Evolutionary conservation across 2,329 filamentous ascomycete species (phyloP).

Genomic region (Sarocladium oryzae): DNA sequence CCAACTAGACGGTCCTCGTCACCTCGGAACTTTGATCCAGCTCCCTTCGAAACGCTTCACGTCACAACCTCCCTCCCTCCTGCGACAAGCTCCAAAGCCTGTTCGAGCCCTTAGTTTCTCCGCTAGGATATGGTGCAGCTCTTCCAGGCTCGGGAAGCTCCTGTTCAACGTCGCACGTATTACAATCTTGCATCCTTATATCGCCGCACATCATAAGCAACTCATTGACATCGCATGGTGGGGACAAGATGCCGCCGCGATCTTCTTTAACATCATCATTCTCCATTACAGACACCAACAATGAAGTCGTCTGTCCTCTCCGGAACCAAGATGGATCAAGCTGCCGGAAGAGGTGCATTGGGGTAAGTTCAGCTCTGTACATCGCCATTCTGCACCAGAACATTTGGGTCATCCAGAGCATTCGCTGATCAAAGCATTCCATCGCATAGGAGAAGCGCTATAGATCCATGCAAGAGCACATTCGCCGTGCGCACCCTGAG

Average conservation of each 20-base stretch:
- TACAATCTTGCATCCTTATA: too few relatives aligned
- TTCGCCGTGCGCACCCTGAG: slow-evolving; percentile 91
- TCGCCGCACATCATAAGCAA: background rate
- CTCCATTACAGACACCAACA: slow-evolving; percentile 84
- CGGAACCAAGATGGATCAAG: slow-evolving; percentile 93
- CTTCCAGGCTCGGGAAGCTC: background rate
- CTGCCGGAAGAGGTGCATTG: slow-evolving; percentile 95
- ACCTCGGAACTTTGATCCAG: background rate
- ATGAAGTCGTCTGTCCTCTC: slow-evolving; percentile 94
- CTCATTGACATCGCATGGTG: slow-evolving; percentile 39
- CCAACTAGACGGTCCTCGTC: background rate
- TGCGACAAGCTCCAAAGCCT: background rate
- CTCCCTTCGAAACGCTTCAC: slow-evolving; percentile 7
- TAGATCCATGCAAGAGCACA: slow-evolving; percentile 99
- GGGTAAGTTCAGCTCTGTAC: slow-evolving; percentile 72
- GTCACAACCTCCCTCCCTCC: background rate
- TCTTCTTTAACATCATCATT: slow-evolving; percentile 83
- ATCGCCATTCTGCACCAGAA: too few relatives aligned
- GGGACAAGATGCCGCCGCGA: slow-evolving; percentile 79
- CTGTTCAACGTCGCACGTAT: background rate
- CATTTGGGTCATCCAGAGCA: background rate
- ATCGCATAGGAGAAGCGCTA: slow-evolving; percentile 76
- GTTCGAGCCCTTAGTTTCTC: background rate
- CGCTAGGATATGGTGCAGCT: slow-evolving; percentile 2
- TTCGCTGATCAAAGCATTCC: too few relatives aligned